Evolutionary conservation across 75 land plant species (phyloP).

Genomic region (Pinus albicaulis): DNA sequence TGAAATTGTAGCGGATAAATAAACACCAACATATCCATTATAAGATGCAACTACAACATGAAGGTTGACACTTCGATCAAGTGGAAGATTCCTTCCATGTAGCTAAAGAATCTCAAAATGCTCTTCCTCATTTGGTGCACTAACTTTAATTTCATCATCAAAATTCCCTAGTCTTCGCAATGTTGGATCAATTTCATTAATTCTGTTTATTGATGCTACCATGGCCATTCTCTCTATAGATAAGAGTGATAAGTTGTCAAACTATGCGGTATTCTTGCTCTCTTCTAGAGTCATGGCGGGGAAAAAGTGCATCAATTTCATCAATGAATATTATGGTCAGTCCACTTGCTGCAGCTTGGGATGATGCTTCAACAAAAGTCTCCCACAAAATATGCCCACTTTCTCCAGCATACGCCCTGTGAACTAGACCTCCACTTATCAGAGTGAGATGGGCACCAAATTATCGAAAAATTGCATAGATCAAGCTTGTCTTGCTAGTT

Average conservation of each 20-base stretch:
- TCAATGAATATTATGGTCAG: constrained; percentile 90
- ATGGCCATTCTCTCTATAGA: constrained; percentile 57
- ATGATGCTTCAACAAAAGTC: constrained; percentile 72
- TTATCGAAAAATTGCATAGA: too few species aligned
- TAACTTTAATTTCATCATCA: too few species aligned
- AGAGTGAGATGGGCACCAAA: too few species aligned
- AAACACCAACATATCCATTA: constrained; percentile 95
- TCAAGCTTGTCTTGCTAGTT: too few species aligned
- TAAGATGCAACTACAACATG: constrained; percentile 68
- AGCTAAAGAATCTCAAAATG: too few species aligned
- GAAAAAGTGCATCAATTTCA: constrained; percentile 89
- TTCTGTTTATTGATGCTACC: constrained; percentile 90
- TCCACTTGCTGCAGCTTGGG: constrained; percentile 57
- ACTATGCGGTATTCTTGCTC: constrained; percentile 78
- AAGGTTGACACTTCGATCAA: constrained; percentile 60
- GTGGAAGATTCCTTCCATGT: constrained; percentile 52
- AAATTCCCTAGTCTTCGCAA: too few species aligned
- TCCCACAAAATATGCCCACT: constrained; percentile 81
- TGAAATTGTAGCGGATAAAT: constrained; percentile 67
- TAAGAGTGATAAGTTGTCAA: constrained; percentile 70
- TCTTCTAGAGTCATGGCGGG: constrained; percentile 70
- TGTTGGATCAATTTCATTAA: too few species aligned
- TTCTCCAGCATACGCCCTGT: constrained; percentile 86
- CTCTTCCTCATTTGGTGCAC: too few species aligned
- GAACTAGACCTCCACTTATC: constrained; percentile 82